phyloP scores from a whole-genome alignment of 2,329 filamentous ascomycete species.

The Karstenula rhodostoma region DNA sequence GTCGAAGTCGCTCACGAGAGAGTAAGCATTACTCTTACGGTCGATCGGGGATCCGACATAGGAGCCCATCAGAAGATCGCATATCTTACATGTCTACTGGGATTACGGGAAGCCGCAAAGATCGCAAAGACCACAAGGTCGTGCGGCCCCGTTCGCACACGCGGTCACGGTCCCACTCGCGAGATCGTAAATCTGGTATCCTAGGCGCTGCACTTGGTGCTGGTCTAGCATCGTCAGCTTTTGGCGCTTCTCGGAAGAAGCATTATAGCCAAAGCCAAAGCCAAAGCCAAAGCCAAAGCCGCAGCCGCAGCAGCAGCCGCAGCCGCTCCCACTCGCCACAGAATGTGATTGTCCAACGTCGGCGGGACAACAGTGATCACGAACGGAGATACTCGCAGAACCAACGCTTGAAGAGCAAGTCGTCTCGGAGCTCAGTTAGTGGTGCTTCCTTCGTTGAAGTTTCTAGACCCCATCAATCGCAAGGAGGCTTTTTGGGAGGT shows the following conservation, averaged over 20 bases:
- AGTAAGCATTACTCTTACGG: slow-evolving; percentile 56
- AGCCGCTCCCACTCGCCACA: slow-evolving; percentile 49
- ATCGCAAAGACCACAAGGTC: slow-evolving; percentile 46
- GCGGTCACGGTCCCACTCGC: slow-evolving; percentile 52
- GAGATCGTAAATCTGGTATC: slow-evolving; percentile 44
- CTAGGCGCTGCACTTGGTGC: slow-evolving; percentile 50
- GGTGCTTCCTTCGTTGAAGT: slow-evolving; percentile 72
- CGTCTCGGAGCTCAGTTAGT: slow-evolving; percentile 51
- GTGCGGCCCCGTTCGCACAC: slow-evolving; percentile 43
- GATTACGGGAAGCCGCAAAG: slow-evolving; percentile 33
- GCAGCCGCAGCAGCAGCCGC: too few relatives aligned
- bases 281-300: too few relatives aligned
- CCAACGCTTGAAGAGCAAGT: slow-evolving; percentile 38
- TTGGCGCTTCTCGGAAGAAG: slow-evolving; percentile 37
- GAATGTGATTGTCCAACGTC: slow-evolving; percentile 37
- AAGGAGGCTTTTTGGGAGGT: slow-evolving; percentile 57
- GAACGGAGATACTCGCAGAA: slow-evolving; percentile 38
- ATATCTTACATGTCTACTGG: slow-evolving; percentile 44
- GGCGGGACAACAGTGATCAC: slow-evolving; percentile 41
- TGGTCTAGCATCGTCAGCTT: slow-evolving; percentile 51
- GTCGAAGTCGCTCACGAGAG: slow-evolving; percentile 49
- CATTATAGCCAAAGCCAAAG: slow-evolving; percentile 39
- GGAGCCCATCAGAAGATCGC: slow-evolving; percentile 49
- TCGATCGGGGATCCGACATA: slow-evolving; percentile 49
- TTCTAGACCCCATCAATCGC: slow-evolving; percentile 62